Percentiles rank a stretch among this genome's conserved stretches.
Evolutionary conservation across 768 basidiomycete genomes (phyloP).

Genomic region (Tylopilus balloui): DNA sequence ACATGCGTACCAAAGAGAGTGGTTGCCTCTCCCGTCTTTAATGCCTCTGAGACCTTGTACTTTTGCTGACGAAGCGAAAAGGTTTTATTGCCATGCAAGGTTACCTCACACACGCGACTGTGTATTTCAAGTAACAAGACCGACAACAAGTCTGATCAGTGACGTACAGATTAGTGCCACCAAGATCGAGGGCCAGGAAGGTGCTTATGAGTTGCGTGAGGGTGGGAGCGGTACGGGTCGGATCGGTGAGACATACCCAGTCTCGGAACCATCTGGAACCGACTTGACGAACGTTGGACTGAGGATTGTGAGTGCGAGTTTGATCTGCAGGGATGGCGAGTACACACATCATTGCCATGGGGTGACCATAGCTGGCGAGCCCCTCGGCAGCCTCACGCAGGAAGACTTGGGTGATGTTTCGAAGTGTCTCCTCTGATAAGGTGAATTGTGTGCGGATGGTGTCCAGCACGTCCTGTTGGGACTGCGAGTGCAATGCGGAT

Average conservation of each 20-base stretch:
- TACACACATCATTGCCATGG: slow-evolving; percentile 90
- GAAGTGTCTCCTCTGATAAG: slow-evolving; percentile 55
- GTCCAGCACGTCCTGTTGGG: slow-evolving; percentile 50
- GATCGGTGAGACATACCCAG: slow-evolving; percentile 55
- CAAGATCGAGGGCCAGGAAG: slow-evolving; percentile 93
- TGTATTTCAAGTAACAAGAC: slow-evolving; percentile 1
- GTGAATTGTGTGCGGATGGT: slow-evolving; percentile 71
- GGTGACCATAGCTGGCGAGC: slow-evolving; percentile 63
- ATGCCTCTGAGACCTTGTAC: slow-evolving; percentile 88
- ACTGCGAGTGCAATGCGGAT: slow-evolving; percentile 39
- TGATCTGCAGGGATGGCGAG: neutral
- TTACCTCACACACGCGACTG: slow-evolving; percentile 93
- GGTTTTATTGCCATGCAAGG: slow-evolving; percentile 82
- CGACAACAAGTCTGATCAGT: neutral
- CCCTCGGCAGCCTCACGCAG: slow-evolving; percentile 76
- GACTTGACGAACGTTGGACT: slow-evolving; percentile 95
- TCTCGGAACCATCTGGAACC: slow-evolving; percentile 91
- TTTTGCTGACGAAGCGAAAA: slow-evolving; percentile 93
- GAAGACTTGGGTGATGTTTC: slow-evolving; percentile 73
- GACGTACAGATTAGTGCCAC: slow-evolving; percentile 93
- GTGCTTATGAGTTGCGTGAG: slow-evolving; percentile 49
- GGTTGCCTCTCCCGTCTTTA: slow-evolving; percentile 89
- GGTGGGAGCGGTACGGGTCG: neutral
- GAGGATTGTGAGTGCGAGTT: neutral
- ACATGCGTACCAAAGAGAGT: slow-evolving; percentile 70